These are phyloP conservation scores for Suillus cothurnatus DNA, from an alignment of 768 basidiomycete species.

Conservation along the genomic window DNA sequence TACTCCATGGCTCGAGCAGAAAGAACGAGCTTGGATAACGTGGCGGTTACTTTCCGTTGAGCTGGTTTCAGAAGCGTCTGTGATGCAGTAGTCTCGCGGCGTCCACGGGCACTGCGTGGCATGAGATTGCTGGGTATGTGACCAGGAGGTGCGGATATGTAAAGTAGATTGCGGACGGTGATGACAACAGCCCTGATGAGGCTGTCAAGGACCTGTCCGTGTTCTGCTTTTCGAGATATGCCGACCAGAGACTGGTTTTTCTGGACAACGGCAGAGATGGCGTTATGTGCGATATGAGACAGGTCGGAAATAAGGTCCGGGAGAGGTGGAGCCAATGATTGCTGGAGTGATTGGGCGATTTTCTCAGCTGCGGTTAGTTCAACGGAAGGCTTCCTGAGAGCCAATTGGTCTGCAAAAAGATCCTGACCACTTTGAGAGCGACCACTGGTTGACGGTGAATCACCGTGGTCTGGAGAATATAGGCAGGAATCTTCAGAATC, in stretches of 20 bases:
- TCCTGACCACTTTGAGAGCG: slow-evolving; percentile 34
- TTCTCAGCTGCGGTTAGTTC: slow-evolving; percentile 69
- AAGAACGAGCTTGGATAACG: slow-evolving; percentile 85
- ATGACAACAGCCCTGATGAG: slow-evolving; percentile 64
- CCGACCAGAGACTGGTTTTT: slow-evolving; percentile 55
- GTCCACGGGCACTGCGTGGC: slow-evolving; percentile 50
- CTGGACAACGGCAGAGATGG: slow-evolving; percentile 61
- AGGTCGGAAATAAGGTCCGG: slow-evolving; percentile 65
- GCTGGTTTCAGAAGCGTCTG: slow-evolving; percentile 73
- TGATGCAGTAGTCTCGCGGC: slow-evolving; percentile 43
- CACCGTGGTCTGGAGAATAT: slow-evolving; percentile 35
- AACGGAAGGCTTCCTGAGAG: slow-evolving; percentile 26
- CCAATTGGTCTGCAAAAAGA: slow-evolving; percentile 14
- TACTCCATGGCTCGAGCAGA: slow-evolving; percentile 90
- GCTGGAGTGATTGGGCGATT: slow-evolving; percentile 66
- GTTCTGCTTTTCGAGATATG: slow-evolving; percentile 49
- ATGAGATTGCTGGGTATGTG: slow-evolving; percentile 61
- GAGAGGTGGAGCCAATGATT: slow-evolving; percentile 55
- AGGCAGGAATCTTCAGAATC: slow-evolving; percentile 79
- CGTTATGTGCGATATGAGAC: slow-evolving; percentile 54
- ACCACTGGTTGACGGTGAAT: slow-evolving; percentile 32
- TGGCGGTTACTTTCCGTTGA: slow-evolving; percentile 86
- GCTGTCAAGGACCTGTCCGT: slow-evolving; percentile 60
- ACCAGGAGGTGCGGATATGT: slow-evolving; percentile 59
- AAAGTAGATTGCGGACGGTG: slow-evolving; percentile 80